Evolutionary conservation across 2,329 filamentous ascomycete genomes (phyloP), one percentile per base, ranked within the genome.

Genomic region (Fusarium falciforme): DNA sequence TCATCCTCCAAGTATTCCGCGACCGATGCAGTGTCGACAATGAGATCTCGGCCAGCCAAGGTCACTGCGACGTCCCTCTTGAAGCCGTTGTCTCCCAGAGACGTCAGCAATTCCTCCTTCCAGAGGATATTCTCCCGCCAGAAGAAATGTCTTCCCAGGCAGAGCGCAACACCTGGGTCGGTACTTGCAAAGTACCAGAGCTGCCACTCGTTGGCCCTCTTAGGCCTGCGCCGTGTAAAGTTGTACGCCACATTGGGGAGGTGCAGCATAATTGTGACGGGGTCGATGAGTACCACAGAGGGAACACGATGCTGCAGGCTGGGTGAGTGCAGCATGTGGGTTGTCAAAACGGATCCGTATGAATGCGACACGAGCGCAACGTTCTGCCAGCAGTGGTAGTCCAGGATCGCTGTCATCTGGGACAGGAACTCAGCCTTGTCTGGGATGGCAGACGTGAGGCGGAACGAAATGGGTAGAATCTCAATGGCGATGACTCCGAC

Each of bases 101-200:
- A 68, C 0, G 54, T 67, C 38, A 87, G 71, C 54, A 93, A 80
- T 70, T 93, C 90, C 57, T 93, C 90, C 74, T 89, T 90, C 92
- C 92, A 94, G 9, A 93, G 82, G 42, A 93, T 89, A 72, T 92
- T 93, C 74, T 93, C 87, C 29, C 86, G 86, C 93, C 92, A 94
- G 81, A 93, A 93, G 82, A 94, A 93, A 75, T 91, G 87, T 4
- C 92, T 84, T 0, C 87, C 89, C 1, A 94, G 83, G 11, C 89
- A 90, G 65, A 92, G 87, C 11, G 92, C 88, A 3, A 93, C 90
- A 3, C 90, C 90, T 31, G 90, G 89, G 74, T 94, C 92, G 63
- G 87, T 91, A 52, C 87, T 89, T 7, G 90, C 92, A 78, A 93
- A 93, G 76, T 92, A 94, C 85, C 89, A 92, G 16, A 94, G 83